These are phyloP conservation scores for Paraconiothyrium brasiliense DNA, from an alignment of 2,329 filamentous ascomycete species.

Conservation along the genomic window DNA sequence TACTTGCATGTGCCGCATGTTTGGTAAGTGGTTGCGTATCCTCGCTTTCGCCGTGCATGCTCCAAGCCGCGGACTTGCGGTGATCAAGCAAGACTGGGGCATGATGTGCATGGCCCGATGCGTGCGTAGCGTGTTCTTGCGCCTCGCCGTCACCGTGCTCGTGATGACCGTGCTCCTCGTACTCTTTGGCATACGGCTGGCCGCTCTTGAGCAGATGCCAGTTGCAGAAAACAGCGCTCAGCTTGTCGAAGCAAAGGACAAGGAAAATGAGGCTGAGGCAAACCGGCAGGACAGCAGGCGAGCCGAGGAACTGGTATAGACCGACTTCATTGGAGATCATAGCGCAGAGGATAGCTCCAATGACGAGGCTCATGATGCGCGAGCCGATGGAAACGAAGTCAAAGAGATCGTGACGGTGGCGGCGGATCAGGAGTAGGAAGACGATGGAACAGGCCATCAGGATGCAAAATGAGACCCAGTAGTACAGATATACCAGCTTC, in stretches of 20 bases:
- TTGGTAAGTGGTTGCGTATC: conserved; percentile 26
- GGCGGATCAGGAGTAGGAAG: conserved; percentile 52
- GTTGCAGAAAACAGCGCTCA: conserved; percentile 43
- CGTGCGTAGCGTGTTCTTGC: conserved; percentile 26
- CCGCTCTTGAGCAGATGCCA: conserved; percentile 40
- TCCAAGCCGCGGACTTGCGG: conserved; percentile 35
- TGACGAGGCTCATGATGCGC: conserved; percentile 37
- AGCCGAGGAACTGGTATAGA: conserved; percentile 39
- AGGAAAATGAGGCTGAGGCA: conserved; percentile 48
- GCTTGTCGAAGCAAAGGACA: conserved; percentile 41
- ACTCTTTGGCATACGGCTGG: conserved; percentile 41
- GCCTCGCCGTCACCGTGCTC: conserved; percentile 28
- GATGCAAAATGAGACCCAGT: conserved; percentile 49
- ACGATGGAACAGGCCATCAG: conserved; percentile 48
- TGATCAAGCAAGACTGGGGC: conserved; percentile 27
- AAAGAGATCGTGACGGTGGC: conserved; percentile 51
- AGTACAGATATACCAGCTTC: conserved; percentile 49
- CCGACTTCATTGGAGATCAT: conserved; percentile 34
- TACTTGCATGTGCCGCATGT: conserved; percentile 15
- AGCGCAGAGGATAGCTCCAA: conserved; percentile 42
- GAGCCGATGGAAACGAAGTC: conserved; percentile 50
- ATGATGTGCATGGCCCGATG: conserved; percentile 21
- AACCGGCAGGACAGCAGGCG: conserved; percentile 47
- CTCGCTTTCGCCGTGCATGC: conserved; percentile 27
- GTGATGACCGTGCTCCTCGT: conserved; percentile 33